Base-by-base conservation (phyloP, 306 rosid genomes). In the Rosa rugosa region DNA sequence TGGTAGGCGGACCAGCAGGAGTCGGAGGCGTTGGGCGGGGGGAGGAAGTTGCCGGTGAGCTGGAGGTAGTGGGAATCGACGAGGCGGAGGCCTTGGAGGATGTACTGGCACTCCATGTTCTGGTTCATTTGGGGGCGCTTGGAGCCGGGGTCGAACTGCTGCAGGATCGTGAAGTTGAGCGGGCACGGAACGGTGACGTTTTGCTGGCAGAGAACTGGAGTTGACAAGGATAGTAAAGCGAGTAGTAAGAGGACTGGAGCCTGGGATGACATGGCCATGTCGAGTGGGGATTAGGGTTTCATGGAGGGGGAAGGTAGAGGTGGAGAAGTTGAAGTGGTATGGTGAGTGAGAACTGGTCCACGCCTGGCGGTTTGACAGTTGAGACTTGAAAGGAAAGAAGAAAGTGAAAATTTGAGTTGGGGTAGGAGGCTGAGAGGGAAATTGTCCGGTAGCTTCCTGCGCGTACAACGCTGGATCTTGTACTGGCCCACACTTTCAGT, bases 121-220 rank as follows among this genome's bases (percentile, higher is more conserved):
- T 44, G 1, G 69, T 73, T 85, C 5, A 70, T 0, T 4, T 53
- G 23, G 40, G 70, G 81, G 27, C 69, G 82, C 90, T 3, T 4
- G 44, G 80, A 34, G 22, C 34, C 56, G 11, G 76, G 36, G 36
- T 31, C 56, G 50, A 91, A 46, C 36, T 25, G 80, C 67, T 79
- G 79, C 13, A 94, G 93, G 82, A 94, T 10, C 31, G 86, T 70
- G 93, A 92, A 90, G 86, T 92, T 82, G 42, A 94, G 90, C 8
- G 98, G 98, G 80, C 97, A 94, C 0, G 73, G 1, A 16, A 25
- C 83, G 83, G 77, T 40, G 85, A 2, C 70, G 78, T 46, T 66
- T 44, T 51, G 60, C 60, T 80, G 83, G 50, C 79, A 75, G 36
- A 77, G 31, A 18, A 73, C 0, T 6, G 54, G 69, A 13, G 54